A percentile compares a stretch with the other conserved stretches of the same genome.
These are phyloP conservation scores for Penicillium decumbens DNA, from an alignment of 2,329 filamentous ascomycete genomes.

Conservation along the genomic window DNA sequence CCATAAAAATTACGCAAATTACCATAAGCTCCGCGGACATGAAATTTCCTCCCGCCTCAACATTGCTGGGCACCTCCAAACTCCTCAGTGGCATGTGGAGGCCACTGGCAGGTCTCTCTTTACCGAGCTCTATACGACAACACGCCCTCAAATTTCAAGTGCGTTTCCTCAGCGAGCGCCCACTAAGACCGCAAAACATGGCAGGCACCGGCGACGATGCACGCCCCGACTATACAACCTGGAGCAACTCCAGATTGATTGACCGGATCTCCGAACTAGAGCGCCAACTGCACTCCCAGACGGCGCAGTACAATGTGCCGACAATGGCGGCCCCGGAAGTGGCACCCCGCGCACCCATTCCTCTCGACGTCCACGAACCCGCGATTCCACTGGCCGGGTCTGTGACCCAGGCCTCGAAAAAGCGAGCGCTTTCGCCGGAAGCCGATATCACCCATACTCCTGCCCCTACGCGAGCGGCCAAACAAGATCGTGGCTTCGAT, in stretches of 20 bases:
- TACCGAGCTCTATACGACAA: constrained; percentile 13
- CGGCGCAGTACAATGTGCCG: constrained; percentile 29
- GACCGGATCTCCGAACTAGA: constrained; percentile 65
- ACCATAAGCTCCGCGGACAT: constrained; percentile 9
- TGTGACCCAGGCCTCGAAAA: constrained; percentile 10
- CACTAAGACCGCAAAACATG: constrained; percentile 22
- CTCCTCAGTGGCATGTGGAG: constrained; percentile 32
- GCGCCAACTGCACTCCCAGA: constrained; percentile 55
- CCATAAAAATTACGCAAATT: constrained; percentile 5
- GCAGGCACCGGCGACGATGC: constrained; percentile 12
- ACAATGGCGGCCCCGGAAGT: constrained; percentile 4
- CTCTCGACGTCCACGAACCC: constrained; percentile 18
- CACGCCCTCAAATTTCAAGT: constrained; percentile 7
- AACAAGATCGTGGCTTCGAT: constrained; percentile 60
- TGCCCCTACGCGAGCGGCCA: constrained; percentile 27
- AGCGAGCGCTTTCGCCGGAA: constrained; percentile 16
- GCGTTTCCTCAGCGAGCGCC: constrained; percentile 12
- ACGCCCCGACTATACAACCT: constrained; percentile 55
- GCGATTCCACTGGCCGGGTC: constrained; percentile 16
- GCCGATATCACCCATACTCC: constrained; percentile 25
- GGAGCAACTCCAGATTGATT: constrained; percentile 66
- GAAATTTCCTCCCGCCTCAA: constrained; percentile 6
- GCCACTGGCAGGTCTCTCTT: constrained; percentile 13
- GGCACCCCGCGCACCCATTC: constrained; percentile 7
- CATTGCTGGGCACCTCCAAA: constrained; percentile 1